These are phyloP conservation scores for Dothistroma septosporum DNA, from an alignment of 2,329 filamentous ascomycete genomes.

Conservation along the genomic window DNA sequence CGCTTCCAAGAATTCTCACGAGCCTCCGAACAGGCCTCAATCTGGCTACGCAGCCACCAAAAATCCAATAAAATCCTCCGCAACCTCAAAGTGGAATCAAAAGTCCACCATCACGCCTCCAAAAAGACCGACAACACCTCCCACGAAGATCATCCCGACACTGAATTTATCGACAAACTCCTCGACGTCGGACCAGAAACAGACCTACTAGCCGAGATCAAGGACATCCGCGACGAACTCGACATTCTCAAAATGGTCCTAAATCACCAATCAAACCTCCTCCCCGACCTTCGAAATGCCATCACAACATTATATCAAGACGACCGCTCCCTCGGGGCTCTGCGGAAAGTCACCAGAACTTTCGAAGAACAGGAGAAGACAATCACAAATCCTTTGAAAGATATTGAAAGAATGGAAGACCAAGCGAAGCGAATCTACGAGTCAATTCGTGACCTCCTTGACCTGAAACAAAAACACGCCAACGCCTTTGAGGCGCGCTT, in stretches of 20 bases:
- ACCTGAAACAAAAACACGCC: slow-evolving; percentile 66
- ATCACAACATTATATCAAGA: slow-evolving; percentile 40
- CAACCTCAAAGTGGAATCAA: slow-evolving; percentile 17
- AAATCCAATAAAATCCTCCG: slow-evolving; percentile 14
- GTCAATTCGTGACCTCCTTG: slow-evolving; percentile 59
- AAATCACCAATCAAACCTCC: slow-evolving; percentile 47
- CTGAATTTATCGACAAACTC: slow-evolving; percentile 52
- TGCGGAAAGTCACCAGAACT: slow-evolving; percentile 45
- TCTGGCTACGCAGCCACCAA: slow-evolving; percentile 22
- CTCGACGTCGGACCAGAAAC: slow-evolving; percentile 60
- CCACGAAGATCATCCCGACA: slow-evolving; percentile 25
- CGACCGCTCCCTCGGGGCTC: slow-evolving; percentile 36
- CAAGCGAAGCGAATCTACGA: slow-evolving; percentile 59
- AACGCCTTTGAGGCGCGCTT: slow-evolving; percentile 64
- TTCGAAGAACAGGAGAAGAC: slow-evolving; percentile 56
- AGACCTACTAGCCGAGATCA: slow-evolving; percentile 58
- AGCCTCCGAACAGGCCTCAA: slow-evolving; percentile 54
- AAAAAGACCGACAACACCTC: slow-evolving; percentile 40
- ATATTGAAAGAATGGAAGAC: slow-evolving; percentile 61
- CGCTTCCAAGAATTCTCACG: slow-evolving; percentile 58
- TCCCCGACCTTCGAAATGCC: slow-evolving; percentile 46
- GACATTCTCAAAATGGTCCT: slow-evolving; percentile 57
- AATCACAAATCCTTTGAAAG: slow-evolving; percentile 46
- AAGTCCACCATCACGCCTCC: slow-evolving; percentile 25
- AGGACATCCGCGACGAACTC: slow-evolving; percentile 65